Evolutionary conservation across 176 grass and related monocot species (phyloP).

Genomic region (Avena eriantha): DNA sequence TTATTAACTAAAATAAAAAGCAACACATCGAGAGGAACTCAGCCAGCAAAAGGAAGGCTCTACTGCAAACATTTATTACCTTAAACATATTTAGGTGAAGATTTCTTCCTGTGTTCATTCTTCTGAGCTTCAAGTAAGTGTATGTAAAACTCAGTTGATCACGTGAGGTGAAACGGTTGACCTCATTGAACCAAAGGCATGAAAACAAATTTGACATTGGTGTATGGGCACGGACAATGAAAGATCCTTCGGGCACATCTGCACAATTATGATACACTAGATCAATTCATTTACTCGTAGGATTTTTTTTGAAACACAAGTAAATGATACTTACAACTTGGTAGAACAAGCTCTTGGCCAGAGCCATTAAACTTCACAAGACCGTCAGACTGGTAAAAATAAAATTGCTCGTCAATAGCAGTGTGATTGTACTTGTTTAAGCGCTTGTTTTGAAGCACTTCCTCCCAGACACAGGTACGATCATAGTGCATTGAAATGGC

Average conservation of each 20-base stretch:
- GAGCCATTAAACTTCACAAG: conserved; percentile 79
- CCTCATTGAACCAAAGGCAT: conserved; percentile 96
- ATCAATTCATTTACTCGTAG: conserved; percentile 31
- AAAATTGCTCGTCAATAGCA: conserved; percentile 87
- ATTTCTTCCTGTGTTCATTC: conserved; percentile 64
- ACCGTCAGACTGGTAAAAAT: conserved; percentile 88
- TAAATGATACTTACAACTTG: conserved; percentile 71
- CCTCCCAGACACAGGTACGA: conserved; percentile 86
- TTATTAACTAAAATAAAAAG: conserved; percentile 1
- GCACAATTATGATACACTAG: conserved; percentile 42
- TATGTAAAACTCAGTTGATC: conserved; percentile 95
- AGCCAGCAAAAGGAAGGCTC: neutral
- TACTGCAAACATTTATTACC: conserved; percentile 52
- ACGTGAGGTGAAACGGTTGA: conserved; percentile 77
- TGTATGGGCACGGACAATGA: conserved; percentile 86
- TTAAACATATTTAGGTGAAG: conserved; percentile 91
- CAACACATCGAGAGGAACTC: neutral
- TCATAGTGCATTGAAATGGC: conserved; percentile 95
- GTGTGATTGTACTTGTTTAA: conserved; percentile 90
- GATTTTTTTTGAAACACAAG: conserved; percentile 26
- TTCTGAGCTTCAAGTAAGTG: conserved; percentile 87
- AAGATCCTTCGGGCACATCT: conserved; percentile 98
- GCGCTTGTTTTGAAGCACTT: conserved; percentile 91
- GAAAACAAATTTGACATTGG: conserved; percentile 97
- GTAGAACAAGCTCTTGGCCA: conserved; percentile 59